Evolutionary conservation across 1,284 basidiomycete genomes (phyloP), one percentile per base, ranked within the genome.

Genomic region (Crucibulum parvulum): DNA sequence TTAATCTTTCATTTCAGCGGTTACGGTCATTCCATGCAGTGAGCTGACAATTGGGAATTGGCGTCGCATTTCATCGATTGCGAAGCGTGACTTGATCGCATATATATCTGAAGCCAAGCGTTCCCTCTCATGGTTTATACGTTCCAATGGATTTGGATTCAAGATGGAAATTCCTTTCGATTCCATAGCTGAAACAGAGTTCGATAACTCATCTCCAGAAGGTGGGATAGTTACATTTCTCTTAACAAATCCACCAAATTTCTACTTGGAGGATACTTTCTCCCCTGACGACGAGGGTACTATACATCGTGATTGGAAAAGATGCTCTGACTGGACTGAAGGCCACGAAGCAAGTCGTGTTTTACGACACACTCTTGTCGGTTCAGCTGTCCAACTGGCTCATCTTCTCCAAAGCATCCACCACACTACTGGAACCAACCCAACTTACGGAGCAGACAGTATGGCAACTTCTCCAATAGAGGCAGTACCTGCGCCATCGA

Each of bases 81-180:
- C 75, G 62, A 83, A 84, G 57, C 82, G 88, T 63, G 91, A 92
- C 72, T 80, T 94, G 6, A 80, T 93, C 45, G 90, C 89, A 3
- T 94, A 93, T 74, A 78, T 89, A 18, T 92, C 84, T 72, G 87
- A 92, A 38, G 64, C 74, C 51, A 88, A 84, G 65, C 85, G 83
- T 41, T 87, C 84, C 66, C 76, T 94, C 47, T 86, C 84, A 2
- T 94, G 92, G 92, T 93, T 89, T 73, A 87, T 94, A 62, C 84
- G 87, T 47, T 89, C 89, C 15, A 81, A 77, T 1, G 90, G 90
- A 35, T 84, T 83, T 64, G 86, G 89, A 39, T 93, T 92, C 81
- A 93, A 93, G 74, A 93, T 94, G 88, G 89, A 91, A 63, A 82
- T 93, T n/a, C 84, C 89, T 4, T 92, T 90, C 71, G 80, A 86